phyloP scores from a whole-genome alignment of 345 rosid species.

The Draba incana region DNA sequence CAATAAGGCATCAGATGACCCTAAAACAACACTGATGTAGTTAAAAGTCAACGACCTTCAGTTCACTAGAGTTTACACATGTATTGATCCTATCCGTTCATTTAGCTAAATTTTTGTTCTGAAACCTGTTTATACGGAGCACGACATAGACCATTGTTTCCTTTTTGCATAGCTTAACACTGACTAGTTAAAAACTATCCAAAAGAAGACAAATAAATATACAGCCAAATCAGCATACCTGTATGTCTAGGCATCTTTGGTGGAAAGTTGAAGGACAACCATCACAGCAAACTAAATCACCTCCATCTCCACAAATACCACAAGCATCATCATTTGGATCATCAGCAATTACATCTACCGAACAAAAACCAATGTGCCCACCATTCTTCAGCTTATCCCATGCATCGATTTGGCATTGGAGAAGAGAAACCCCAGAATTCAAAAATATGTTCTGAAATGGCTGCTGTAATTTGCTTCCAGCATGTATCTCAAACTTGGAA shows the following conservation, averaged over 20 bases:
- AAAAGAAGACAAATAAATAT: neutral
- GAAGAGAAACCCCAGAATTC: constrained; percentile 71
- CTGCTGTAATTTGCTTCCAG: constrained; percentile 72
- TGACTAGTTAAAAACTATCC: neutral
- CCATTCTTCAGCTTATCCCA: constrained; percentile 67
- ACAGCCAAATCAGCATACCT: constrained; percentile 45
- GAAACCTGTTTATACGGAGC: constrained; percentile 2
- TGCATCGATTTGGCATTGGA: constrained; percentile 79
- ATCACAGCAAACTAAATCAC: constrained; percentile 88
- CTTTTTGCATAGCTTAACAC: neutral
- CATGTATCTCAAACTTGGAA: constrained; percentile 80
- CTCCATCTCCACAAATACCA: constrained; percentile 94
- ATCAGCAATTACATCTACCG: constrained; percentile 61
- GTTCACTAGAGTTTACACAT: neutral
- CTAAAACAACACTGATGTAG: constrained; percentile 20
- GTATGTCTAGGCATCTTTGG: constrained; percentile 73
- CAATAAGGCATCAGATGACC: constrained; percentile 27
- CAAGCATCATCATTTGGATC: constrained; percentile 96
- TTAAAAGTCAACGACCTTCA: constrained; percentile 17
- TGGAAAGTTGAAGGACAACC: constrained; percentile 91
- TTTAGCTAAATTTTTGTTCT: constrained; percentile 4
- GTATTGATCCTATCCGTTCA: constrained; percentile 13
- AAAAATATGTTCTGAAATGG: constrained; percentile 72
- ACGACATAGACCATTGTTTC: neutral
- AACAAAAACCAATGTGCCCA: constrained; percentile 52